These are phyloP conservation scores for Calonectria naviculata DNA, from an alignment of 2,329 filamentous ascomycete species.

Conservation along the genomic window DNA sequence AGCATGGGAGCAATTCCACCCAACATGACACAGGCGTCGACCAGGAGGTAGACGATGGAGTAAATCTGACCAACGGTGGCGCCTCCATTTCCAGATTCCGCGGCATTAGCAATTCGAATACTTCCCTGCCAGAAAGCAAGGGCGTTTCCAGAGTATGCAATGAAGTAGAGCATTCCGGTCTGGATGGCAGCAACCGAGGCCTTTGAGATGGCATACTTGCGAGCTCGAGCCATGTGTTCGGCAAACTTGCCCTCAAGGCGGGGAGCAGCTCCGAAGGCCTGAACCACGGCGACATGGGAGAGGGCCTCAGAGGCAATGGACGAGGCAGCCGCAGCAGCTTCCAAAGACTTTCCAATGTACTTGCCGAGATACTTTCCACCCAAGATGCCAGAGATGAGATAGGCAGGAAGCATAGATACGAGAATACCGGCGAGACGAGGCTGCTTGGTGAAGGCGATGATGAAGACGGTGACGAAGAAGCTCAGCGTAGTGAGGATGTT, in stretches of 20 bases:
- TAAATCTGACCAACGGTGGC: slow-evolving; percentile 57
- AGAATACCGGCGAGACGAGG: slow-evolving; percentile 71
- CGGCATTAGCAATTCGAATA: slow-evolving; percentile 55
- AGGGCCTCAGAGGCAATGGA: slow-evolving; percentile 72
- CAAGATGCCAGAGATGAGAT: slow-evolving; percentile 66
- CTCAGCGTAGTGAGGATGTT: slow-evolving; percentile 70
- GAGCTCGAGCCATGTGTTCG: slow-evolving; percentile 51
- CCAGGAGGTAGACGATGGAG: slow-evolving; percentile 63
- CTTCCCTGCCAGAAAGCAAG: slow-evolving; percentile 76
- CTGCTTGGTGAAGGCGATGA: slow-evolving; percentile 74
- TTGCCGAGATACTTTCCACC: slow-evolving; percentile 67
- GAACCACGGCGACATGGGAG: slow-evolving; percentile 68
- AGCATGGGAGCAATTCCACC: slow-evolving; percentile 72
- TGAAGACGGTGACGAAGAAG: slow-evolving; percentile 75
- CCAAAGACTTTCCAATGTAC: slow-evolving; percentile 59
- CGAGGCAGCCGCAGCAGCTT: slow-evolving; percentile 59
- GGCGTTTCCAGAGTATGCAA: slow-evolving; percentile 74
- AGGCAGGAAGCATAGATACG: slow-evolving; percentile 70
- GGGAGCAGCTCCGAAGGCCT: slow-evolving; percentile 69
- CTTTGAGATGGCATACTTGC: slow-evolving; percentile 66
- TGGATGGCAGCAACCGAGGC: slow-evolving; percentile 65
- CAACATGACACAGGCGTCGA: slow-evolving; percentile 72
- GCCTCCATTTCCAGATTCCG: slow-evolving; percentile 44
- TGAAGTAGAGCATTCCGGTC: slow-evolving; percentile 71
- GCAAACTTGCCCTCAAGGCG: slow-evolving; percentile 60